Base-by-base conservation (phyloP, 1,139 yeast genomes). In the Geotrichum siamense region DNA sequence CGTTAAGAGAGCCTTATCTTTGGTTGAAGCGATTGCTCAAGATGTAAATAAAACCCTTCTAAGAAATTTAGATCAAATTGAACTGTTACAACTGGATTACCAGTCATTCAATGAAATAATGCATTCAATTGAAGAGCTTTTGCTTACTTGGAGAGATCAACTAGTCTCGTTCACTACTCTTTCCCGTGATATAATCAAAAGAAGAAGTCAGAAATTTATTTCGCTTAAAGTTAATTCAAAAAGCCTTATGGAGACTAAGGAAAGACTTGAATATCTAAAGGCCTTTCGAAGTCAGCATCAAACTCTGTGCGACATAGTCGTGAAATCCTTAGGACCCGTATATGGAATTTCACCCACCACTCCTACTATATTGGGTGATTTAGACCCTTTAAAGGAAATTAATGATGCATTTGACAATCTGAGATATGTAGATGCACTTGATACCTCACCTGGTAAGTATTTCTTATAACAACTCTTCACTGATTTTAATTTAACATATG, bases 151-250 rank as follows among this genome's bases (percentile, higher is more conserved):
- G 72, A 81, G 78, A 34, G 69, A 66, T 50, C 71, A 66, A 51
- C 61, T 67, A 48, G 76, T 70, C 59, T 82, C 67, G 59, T 81
- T 76, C 62, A 75, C 69, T 45, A 72, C 68, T 45, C 60, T 83
- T 39, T 74, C 86, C 0, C 71, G 97, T 51, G 96, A 87, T 52
- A 63, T 83, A 10, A 68, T 83, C 29, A 69, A 96, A 49, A 84
- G 79, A 56, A 67, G 94, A 38, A 76, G 78, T 13, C 94, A 84
- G 47, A 79, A 78, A 51, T 82, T 82, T 57, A 72, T 82, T 26
- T 73, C 81, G 22, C 75, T 85, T 15, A 74, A 79, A 51, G 70
- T 85, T 13, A 67, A 69, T 28, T 72, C 78, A 16, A 60, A 67
- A 2, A 76, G 79, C 23, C 57, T 57, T 0, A 15, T 15, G 32